Evolutionary conservation across 805 yeast species (phyloP), one percentile per base, ranked within the genome.

Genomic region (Starmera dryadoides): DNA sequence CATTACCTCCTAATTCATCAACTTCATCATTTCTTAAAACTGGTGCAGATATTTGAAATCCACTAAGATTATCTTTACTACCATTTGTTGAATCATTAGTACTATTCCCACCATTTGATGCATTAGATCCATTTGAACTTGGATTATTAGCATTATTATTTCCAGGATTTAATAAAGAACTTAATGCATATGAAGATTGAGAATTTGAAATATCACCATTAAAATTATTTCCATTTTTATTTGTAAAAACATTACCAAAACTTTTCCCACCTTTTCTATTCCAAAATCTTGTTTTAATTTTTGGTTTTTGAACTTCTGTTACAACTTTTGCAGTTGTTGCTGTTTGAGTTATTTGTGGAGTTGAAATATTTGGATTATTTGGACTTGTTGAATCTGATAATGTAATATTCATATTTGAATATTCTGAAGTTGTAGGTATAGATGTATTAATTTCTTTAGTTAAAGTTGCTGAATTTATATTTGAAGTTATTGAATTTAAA

Each of bases 1-100:
- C 60, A 41, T 63, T 61, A 4, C 65, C 68, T 25, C 59, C 59
- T 26, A 52, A 41, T 34, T 53, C 56, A 47, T 55, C 59, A 5
- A 41, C 31, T 31, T 58, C 59, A 3, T 60, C 62, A 35, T 59
- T 56, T 40, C 58, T 60, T 18, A 64, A 36, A 21, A 62, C 54
- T 16, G 69, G 69, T 1, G 59, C 60, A 14, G 68, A 62, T 4
- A 64, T 64, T 26, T 53, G 55, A 6, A 21, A 21, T n/a, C n/a
- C n/a, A n/a, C n/a, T n/a, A 12, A 56, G 42, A 23, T 49, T 50
- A 17, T 44, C 42, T 2, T 50, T 49, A 16, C 18, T 39, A 18
- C 26, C 38, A 21, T 38, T 37, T 15, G 6, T 21, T 10, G 10
- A 8, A 6, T 22, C 28, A 20, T 19, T 22, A 9, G 29, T 26